Evolutionary conservation across 306 rosid species (phyloP), one percentile per base, ranked within the genome.

Genomic region (Senna tora): DNA sequence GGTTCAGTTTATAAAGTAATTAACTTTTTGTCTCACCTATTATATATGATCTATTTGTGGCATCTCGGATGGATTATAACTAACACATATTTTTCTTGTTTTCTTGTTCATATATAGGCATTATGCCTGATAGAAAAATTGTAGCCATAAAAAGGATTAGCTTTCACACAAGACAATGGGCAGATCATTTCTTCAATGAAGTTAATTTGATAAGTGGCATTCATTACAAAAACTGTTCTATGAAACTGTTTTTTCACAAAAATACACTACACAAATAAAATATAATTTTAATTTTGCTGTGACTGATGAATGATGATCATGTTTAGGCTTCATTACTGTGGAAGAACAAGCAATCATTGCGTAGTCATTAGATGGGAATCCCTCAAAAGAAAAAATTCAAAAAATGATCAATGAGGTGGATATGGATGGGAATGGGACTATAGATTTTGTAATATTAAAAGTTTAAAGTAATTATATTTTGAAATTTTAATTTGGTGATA

Each of bases 361-460:
- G 34, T 79, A 90, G 42, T 87, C 97, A 53, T 50, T 91, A 71
- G 98, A 91, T 77, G 91, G 88, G 47, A 91, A 91, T 75, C 89
- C 93, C 9, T 82, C 86, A 10, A 85, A 85, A 74, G 82, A 91
- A 80, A 95, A 94, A 77, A 81, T 89, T 57, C 85, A 76, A 51
- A 91, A 79, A 50, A 89, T 94, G 92, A 85, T 94, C 0, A 82
- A 39, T 51, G 87, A 94, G 71, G 88, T 84, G 9, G 89, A 86
- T 12, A 71, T 68, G 32, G 88, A 91, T 75, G 97, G 92, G 41
- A 91, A 91, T 32, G 92, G 91, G 25, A 84, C 90, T 0, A 84
- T 89, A 22, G 89, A 85, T 58, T 95, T 95, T 77, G 84, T n/a
- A n/a, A n/a, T n/a, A n/a, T n/a, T n/a, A n/a, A n/a, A n/a, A n/a